phyloP scores from a whole-genome alignment of 805 yeast genomes.

The Lipomyces sp. region DNA sequence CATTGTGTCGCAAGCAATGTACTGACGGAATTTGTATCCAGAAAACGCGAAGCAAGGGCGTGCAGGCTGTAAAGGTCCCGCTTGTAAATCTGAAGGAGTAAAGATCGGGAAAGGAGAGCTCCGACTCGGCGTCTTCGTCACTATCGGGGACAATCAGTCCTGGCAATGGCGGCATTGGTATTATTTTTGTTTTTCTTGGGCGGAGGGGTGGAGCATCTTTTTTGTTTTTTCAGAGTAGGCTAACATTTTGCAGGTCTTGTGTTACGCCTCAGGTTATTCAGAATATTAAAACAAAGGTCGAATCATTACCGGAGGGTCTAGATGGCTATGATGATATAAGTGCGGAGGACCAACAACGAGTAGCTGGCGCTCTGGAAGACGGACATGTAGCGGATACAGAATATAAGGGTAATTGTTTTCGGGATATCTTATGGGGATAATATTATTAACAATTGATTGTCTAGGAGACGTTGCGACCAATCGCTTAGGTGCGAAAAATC shows the following conservation, averaged over 20 bases:
- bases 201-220: not conserved
- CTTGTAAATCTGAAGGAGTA: conserved; percentile 21
- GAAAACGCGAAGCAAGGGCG: conserved; percentile 31
- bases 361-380: conserved; percentile 26
- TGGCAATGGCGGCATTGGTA: conserved; percentile 40
- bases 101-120: conserved; percentile 36
- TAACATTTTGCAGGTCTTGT: conserved; percentile 26
- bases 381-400: conserved; percentile 34
- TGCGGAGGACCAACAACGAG: conserved; percentile 20
- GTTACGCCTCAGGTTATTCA: conserved; percentile 35
- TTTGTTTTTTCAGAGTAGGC: not conserved
- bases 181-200: not conserved
- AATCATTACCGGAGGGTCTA: conserved; percentile 25
- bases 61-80: conserved; percentile 32
- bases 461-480: conserved; percentile 20
- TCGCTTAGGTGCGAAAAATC: conserved; percentile 19
- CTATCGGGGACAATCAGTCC: conserved; percentile 25
- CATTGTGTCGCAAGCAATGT: not conserved
- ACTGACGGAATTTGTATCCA: conserved; percentile 7
- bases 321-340: conserved; percentile 34
- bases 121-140: conserved; percentile 35
- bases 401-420: conserved; percentile 16
- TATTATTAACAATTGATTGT: not conserved
- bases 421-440: not conserved
- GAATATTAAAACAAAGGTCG: conserved; percentile 25